Evolutionary conservation across 192 early-diverging fungal genomes (phyloP).

Genomic region (Coemansia aciculifera): DNA sequence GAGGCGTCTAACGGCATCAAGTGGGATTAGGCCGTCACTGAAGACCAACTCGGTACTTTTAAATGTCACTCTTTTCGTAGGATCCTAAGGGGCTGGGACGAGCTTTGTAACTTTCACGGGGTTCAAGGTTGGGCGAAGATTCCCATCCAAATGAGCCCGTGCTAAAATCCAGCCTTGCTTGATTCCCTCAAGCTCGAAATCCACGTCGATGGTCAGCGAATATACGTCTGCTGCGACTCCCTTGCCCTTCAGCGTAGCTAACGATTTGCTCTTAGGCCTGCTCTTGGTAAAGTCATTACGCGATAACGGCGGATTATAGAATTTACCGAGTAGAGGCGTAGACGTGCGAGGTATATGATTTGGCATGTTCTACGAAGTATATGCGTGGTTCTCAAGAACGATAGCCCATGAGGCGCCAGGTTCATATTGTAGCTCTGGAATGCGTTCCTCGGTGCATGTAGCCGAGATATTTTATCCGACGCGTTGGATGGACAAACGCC

Average conservation of each 20-base stretch:
- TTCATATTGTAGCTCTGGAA: neutral
- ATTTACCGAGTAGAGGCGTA: neutral
- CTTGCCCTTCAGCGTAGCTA: neutral
- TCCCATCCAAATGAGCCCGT: neutral
- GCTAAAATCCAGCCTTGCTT: conserved; percentile 4
- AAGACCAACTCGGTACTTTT: neutral
- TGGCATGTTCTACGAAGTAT: neutral
- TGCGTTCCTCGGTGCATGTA: neutral
- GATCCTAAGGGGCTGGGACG: neutral
- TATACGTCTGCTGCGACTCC: neutral
- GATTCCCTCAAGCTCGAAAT: conserved; percentile 10
- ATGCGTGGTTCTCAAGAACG: conserved; percentile 1
- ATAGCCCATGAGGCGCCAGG: neutral
- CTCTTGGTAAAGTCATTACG: conserved; percentile 3
- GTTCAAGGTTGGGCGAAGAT: neutral
- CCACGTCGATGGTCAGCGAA: neutral
- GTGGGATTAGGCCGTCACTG: neutral
- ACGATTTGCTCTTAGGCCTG: neutral
- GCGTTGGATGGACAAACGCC: neutral
- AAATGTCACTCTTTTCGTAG: neutral
- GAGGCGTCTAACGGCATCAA: neutral
- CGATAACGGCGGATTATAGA: conserved; percentile 10
- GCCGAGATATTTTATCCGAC: neutral
- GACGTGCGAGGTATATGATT: neutral
- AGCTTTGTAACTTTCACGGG: no score